Evolutionary conservation across 495 filamentous ascomycete genomes (phyloP).

Genomic region (Clavariopsis aquatica): DNA sequence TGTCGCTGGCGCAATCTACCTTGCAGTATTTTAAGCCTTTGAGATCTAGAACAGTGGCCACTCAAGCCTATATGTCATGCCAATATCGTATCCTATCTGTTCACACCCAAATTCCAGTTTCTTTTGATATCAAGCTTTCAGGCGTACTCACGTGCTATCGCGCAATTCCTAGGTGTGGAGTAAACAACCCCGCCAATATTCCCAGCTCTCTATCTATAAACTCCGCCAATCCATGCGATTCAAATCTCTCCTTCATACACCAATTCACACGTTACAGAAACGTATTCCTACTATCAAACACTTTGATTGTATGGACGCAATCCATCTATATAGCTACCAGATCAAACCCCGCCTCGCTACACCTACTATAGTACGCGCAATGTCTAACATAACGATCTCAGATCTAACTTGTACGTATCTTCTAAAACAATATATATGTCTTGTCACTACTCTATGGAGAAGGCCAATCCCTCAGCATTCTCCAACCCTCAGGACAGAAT

Average conservation of each 20-base stretch:
- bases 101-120: too few relatives aligned
- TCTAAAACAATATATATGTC: too few relatives aligned
- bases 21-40: too few relatives aligned
- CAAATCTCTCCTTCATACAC: slow-evolving; percentile 6
- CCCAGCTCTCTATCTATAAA: not conserved
- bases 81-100: too few relatives aligned
- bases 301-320: slow-evolving; percentile 22
- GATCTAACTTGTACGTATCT: slow-evolving; percentile 11
- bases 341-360: slow-evolving; percentile 11
- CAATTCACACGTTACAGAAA: not conserved
- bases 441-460: too few relatives aligned
- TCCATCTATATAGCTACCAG: slow-evolving; percentile 32
- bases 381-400: slow-evolving; percentile 30
- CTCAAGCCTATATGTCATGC: too few relatives aligned
- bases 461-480: too few relatives aligned
- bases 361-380: not conserved
- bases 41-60: too few relatives aligned
- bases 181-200: not conserved
- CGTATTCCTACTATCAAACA: not conserved
- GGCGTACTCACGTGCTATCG: slow-evolving; percentile 11
- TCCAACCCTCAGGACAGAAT: too few relatives aligned
- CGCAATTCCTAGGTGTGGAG: slow-evolving; percentile 3
- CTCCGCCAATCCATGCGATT: not conserved
- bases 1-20: too few relatives aligned
- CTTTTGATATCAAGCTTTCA: not conserved